These are phyloP conservation scores for Pythium brachiatum DNA, from an alignment of 352 stramenopile species.

Conservation along the genomic window DNA sequence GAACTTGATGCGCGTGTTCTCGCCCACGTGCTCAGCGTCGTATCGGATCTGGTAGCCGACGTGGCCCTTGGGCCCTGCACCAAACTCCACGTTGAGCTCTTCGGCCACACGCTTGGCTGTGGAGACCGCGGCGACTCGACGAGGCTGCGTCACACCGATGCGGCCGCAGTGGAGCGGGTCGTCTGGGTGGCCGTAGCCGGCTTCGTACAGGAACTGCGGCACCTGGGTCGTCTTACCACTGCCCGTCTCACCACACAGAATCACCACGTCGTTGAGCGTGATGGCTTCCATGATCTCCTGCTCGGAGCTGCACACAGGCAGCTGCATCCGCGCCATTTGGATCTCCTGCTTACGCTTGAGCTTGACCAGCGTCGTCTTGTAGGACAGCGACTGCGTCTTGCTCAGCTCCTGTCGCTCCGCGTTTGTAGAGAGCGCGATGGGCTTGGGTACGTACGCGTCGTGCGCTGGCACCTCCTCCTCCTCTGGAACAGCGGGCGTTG, in stretches of 20 bases:
- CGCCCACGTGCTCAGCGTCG: conserved; percentile 92
- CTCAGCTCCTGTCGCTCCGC: conserved; percentile 59
- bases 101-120: conserved; percentile 97
- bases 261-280: conserved; percentile 93
- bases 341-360: conserved; percentile 87
- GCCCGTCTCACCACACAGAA: conserved; percentile 98
- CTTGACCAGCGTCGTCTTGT: conserved; percentile 73
- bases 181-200: too few relatives aligned
- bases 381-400: conserved; percentile 38
- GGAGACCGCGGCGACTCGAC: conserved; percentile 97
- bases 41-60: conserved; percentile 99
- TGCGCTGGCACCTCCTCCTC: conserved; percentile 27
- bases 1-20: conserved; percentile 95
- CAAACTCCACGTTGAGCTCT: conserved; percentile 92
- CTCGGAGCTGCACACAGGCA: conserved; percentile 98
- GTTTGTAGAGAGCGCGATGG: conserved; percentile 66
- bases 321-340: conserved; percentile 89
- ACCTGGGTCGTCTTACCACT: conserved; percentile 98
- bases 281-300: conserved; percentile 99
- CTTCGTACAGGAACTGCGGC: conserved; percentile 98
- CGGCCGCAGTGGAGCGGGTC: conserved; percentile 47
- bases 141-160: conserved; percentile 98
- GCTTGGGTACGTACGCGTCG: conserved; percentile 59
- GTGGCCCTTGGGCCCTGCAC: too few relatives aligned
- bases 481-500: neutral